Evolutionary conservation across 495 filamentous ascomycete genomes (phyloP).

Genomic region (Monascus purpureus): DNA sequence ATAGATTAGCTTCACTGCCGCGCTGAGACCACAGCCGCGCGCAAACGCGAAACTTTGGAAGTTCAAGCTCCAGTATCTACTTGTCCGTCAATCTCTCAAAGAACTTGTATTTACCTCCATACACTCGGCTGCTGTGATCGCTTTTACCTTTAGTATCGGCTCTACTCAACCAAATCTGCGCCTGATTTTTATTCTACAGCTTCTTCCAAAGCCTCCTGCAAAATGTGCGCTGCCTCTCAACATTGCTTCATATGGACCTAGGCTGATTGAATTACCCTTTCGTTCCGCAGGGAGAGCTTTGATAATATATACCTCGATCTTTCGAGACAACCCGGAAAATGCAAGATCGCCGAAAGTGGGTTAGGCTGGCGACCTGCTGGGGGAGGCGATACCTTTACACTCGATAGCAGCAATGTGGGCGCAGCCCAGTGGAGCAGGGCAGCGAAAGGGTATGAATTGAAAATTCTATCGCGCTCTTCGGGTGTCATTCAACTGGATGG

Average conservation of each 20-base stretch:
- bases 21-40: too few relatives aligned
- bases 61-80: background rate
- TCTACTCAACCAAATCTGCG: too few relatives aligned
- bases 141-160: too few relatives aligned
- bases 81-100: too few relatives aligned
- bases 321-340: slow-evolving; percentile 78
- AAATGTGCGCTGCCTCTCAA: background rate
- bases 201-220: too few relatives aligned
- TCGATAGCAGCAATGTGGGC: slow-evolving; percentile 68
- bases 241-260: too few relatives aligned
- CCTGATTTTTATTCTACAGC: too few relatives aligned
- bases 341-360: slow-evolving; percentile 82
- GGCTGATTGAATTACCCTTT: slow-evolving; percentile 8
- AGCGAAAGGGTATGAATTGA: slow-evolving; percentile 82
- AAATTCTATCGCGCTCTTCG: slow-evolving; percentile 67
- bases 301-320: slow-evolving; percentile 93
- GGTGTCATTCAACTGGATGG: slow-evolving; percentile 91
- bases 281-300: slow-evolving; percentile 62
- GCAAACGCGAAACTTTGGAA: background rate
- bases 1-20: too few relatives aligned
- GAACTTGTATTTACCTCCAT: too few relatives aligned
- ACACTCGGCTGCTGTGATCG: too few relatives aligned
- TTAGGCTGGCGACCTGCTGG: slow-evolving; percentile 85
- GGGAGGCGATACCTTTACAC: slow-evolving; percentile 81
- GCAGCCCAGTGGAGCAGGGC: slow-evolving; percentile 92